Evolutionary conservation across 2,329 filamentous ascomycete genomes (phyloP).

Genomic region (Sordariomycetes sp.): DNA sequence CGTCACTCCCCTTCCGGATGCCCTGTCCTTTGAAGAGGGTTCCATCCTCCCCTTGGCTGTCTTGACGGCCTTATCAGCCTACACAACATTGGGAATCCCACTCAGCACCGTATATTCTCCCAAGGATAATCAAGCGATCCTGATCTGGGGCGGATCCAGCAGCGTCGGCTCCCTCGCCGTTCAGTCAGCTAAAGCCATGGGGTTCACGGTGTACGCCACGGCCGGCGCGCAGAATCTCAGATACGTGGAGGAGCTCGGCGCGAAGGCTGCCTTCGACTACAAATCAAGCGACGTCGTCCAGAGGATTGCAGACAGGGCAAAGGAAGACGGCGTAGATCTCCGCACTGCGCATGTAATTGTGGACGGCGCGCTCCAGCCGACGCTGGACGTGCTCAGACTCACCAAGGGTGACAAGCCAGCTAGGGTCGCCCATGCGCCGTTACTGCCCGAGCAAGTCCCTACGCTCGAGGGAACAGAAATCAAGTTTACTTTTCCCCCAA

Average conservation of each 20-base stretch:
- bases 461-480: no score
- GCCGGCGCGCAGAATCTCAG: slow-evolving; percentile 16
- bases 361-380: no score
- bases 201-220: slow-evolving; percentile 22
- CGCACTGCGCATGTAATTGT: no score
- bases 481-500: no score
- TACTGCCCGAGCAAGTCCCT: no score
- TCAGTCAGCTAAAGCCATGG: slow-evolving; percentile 14
- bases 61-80: not conserved
- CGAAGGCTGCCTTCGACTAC: slow-evolving; percentile 15
- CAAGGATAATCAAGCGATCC: slow-evolving; percentile 13
- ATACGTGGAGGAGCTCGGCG: slow-evolving; percentile 18
- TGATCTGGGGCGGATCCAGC: slow-evolving; percentile 22
- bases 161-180: slow-evolving; percentile 16
- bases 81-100: slow-evolving; percentile 8
- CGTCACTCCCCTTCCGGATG: slow-evolving; percentile 11
- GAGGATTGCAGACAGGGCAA: no score
- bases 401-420: no score
- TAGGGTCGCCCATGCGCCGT: no score
- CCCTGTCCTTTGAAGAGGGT: slow-evolving; percentile 11
- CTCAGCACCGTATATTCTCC: slow-evolving; percentile 2
- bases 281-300: not conserved
- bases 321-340: no score
- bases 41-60: slow-evolving; percentile 14
- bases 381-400: no score